Base-by-base conservation (phyloP, 805 yeast genomes). In the Starmerella roubikii region DNA sequence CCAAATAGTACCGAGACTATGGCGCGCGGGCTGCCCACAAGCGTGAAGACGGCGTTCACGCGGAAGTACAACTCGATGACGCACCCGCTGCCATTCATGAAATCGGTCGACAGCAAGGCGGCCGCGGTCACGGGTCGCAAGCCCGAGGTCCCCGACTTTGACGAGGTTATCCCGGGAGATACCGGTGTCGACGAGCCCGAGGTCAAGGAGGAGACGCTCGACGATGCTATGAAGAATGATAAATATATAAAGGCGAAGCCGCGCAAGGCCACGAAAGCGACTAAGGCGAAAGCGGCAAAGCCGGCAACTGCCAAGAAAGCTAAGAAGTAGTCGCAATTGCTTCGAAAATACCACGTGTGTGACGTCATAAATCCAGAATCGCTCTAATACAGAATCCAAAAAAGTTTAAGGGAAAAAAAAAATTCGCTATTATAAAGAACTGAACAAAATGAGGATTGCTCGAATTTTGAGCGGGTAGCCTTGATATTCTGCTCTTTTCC, bases 41-140 rank as follows among this genome's bases (percentile, higher is more conserved):
- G 76, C n/a, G 74, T 74, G 13, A 93, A 91, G 56, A 65, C 88
- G 5, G 80, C 82, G 7, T 84, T 91, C 58, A 91, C 99, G 0
- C 68, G 94, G 48, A 74, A 69, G 46, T 91, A 91, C 58, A 91
- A 91, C 55, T 57, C 72, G 9, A 60, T 57, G 40, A 62, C 73
- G 8, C 98, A 91, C 60, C 97, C 97, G 2, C 74, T 78, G 1
- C 84, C 93, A 2, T 83, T 81, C 48, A 76, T 76, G 66, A 73
- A 71, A 54, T 54, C 63, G 22, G 54, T 62, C 20, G 61, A 54
- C 35, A 60, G 67, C 3, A 62, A 59, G 40, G 57, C 59, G 25
- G 59, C 58, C 3, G 57, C 60, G 4, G 58, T 50, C 17, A 51
- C 51, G 50, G 38, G 53, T 48, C 39, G 54, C 45, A 41, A 53